Conservation (phyloP, 352 stramenopile genomes). For the Phytophthora gonapodyides region DNA sequence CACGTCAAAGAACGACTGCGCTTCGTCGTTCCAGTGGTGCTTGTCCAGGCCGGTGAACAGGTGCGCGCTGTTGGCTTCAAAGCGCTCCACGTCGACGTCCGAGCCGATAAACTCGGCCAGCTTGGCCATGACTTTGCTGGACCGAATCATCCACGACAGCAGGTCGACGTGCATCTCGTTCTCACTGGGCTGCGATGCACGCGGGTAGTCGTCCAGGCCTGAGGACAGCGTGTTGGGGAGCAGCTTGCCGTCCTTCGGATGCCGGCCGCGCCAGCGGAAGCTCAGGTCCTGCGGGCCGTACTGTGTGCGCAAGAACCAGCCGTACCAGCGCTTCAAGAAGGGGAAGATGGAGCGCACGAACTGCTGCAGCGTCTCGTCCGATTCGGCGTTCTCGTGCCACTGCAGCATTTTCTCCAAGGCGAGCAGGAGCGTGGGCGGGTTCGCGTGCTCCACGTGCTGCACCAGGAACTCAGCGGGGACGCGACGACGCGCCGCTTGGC, state of each 20-base stretch:
- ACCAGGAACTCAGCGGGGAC: constrained; percentile 91
- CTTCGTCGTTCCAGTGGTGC: constrained; percentile 74
- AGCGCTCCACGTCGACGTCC: constrained; percentile 33
- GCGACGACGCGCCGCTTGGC: constrained; percentile 60
- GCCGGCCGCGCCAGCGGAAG: constrained; percentile 85
- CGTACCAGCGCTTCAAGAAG: constrained; percentile 78
- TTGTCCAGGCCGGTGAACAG: constrained; percentile 55
- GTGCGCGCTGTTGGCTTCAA: constrained; percentile 35
- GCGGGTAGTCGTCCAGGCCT: constrained; percentile 93
- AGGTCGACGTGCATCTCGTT: constrained; percentile 93
- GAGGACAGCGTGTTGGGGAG: constrained; percentile 93
- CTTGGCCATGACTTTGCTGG: constrained; percentile 58
- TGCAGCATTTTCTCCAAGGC: constrained; percentile 79
- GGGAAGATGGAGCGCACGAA: constrained; percentile 65
- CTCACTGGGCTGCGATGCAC: constrained; percentile 66
- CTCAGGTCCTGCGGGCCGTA: constrained; percentile 45
- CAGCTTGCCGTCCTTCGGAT: constrained; percentile 70
- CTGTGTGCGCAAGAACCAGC: constrained; percentile 76
- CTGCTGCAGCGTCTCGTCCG: constrained; percentile 29
- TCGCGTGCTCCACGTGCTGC: constrained; percentile 91
- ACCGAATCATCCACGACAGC: constrained; percentile 89
- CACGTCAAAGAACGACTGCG: constrained; percentile 79
- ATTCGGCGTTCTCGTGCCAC: constrained; percentile 26
- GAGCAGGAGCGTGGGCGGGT: constrained; percentile 91
- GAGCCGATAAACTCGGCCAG: constrained; percentile 46